These are phyloP conservation scores for Marchantia polymorpha DNA, from an alignment of 225 moss, liverwort and hornwort species.

Conservation along the genomic window DNA sequence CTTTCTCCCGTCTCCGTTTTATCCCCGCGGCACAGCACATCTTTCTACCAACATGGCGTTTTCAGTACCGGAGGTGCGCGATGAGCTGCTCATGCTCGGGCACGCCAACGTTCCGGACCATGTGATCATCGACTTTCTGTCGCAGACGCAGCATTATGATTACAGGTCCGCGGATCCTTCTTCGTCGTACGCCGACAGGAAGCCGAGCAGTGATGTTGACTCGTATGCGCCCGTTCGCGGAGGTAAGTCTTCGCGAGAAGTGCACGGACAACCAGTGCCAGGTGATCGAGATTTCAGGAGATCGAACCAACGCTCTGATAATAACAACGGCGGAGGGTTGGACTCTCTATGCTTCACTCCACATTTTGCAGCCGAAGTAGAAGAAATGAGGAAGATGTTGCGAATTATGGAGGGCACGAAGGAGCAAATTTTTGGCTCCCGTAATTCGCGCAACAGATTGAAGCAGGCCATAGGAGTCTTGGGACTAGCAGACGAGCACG, in stretches of 20 bases:
- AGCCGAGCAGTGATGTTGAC: neutral
- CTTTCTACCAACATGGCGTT: conserved; percentile 15
- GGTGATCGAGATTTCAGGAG: conserved; percentile 43
- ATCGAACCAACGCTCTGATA: neutral
- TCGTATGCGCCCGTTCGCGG: neutral
- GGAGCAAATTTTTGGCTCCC: conserved; percentile 25
- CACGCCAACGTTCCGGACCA: conserved; percentile 42
- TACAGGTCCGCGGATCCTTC: conserved; percentile 1
- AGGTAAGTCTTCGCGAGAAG: conserved; percentile 11
- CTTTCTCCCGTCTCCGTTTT: neutral
- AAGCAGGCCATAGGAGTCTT: conserved; percentile 20
- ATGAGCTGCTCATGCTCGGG: conserved; percentile 39
- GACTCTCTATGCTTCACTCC: conserved; percentile 33
- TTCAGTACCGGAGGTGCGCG: conserved; percentile 35
- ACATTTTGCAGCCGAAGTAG: conserved; percentile 32
- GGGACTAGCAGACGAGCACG: conserved; percentile 48
- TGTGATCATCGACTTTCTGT: conserved; percentile 34
- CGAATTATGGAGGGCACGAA: conserved; percentile 37
- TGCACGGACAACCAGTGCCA: conserved; percentile 44
- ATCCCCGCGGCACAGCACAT: neutral
- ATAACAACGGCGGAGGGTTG: conserved; percentile 9
- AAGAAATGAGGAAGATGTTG: conserved; percentile 50
- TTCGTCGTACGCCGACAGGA: neutral
- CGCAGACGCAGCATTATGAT: conserved; percentile 26
- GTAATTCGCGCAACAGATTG: neutral